Conservation (phyloP, 768 basidiomycete genomes). For the Lactifluus echinatus region DNA sequence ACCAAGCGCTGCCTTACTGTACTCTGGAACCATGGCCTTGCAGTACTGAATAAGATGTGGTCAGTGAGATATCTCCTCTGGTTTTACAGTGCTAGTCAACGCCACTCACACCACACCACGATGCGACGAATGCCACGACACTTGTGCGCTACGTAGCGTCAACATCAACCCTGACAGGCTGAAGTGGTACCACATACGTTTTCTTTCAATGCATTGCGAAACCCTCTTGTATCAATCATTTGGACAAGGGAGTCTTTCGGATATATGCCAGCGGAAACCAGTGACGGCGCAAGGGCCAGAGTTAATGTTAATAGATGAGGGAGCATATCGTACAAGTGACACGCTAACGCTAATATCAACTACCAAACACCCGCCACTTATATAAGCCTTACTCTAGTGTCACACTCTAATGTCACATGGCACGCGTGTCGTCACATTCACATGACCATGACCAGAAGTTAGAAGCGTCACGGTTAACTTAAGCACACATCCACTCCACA, state of each 20-base stretch:
- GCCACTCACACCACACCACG: conserved; percentile 77
- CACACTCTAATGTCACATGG: too few relatives aligned
- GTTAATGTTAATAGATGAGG: conserved; percentile 28
- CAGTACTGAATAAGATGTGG: conserved; percentile 51
- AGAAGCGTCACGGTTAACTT: too few relatives aligned
- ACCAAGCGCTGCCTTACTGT: conserved; percentile 68
- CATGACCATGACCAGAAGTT: not conserved
- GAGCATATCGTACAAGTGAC: not conserved
- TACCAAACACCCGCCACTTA: too few relatives aligned
- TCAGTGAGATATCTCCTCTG: not conserved
- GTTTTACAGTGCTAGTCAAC: not conserved
- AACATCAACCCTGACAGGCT: not conserved
- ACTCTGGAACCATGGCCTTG: conserved; percentile 77
- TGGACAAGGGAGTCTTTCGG: conserved; percentile 46
- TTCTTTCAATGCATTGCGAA: conserved; percentile 61
- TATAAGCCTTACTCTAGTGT: too few relatives aligned
- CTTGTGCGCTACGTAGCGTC: conserved; percentile 47
- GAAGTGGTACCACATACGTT: conserved; percentile 47
- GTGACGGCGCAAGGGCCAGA: conserved; percentile 35
- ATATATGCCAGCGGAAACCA: conserved; percentile 45
- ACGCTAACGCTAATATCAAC: too few relatives aligned
- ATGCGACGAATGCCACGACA: conserved; percentile 88
- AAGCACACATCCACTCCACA: not conserved
- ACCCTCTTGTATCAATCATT: conserved; percentile 60
- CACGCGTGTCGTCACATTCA: not conserved